phyloP scores from a whole-genome alignment of 2,329 filamentous ascomycete species.

The Ascocoryne sarcoides region DNA sequence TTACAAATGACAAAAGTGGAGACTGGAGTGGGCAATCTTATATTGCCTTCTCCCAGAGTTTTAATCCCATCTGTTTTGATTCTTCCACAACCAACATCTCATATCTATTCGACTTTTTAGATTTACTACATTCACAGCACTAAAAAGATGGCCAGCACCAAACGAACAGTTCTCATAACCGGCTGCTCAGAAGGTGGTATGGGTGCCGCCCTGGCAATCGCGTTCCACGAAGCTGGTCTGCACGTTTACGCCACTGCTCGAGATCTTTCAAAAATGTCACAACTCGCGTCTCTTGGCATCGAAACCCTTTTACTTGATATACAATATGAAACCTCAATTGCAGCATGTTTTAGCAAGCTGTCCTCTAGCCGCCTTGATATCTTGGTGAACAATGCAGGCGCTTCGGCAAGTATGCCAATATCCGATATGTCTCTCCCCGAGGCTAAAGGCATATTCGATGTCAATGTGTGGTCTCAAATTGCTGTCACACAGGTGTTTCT shows the following conservation, averaged over 20 bases:
- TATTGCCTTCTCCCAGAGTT: no score
- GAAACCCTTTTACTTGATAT: conserved; percentile 33
- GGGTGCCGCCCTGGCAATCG: conserved; percentile 32
- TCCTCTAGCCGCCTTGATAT: conserved; percentile 30
- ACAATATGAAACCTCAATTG: conserved; percentile 29
- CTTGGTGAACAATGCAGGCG: conserved; percentile 37
- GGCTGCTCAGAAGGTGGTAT: conserved; percentile 33
- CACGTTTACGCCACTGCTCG: conserved; percentile 34
- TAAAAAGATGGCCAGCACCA: conserved; percentile 1
- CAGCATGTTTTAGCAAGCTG: conserved; percentile 20
- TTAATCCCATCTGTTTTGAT: no score
- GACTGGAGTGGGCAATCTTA: no score
- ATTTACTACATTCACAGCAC: no score
- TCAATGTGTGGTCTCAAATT: conserved; percentile 27
- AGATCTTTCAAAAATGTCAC: conserved; percentile 27
- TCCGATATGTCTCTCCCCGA: conserved; percentile 25
- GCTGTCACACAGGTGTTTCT: conserved; percentile 29
- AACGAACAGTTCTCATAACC: conserved; percentile 30
- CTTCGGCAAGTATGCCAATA: conserved; percentile 27
- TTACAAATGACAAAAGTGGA: no score
- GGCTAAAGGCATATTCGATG: conserved; percentile 27
- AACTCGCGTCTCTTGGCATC: conserved; percentile 22
- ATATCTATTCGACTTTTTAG: no score
- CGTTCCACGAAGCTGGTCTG: conserved; percentile 30
- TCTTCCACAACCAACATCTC: no score